Base-by-base conservation (phyloP, 768 basidiomycete species). In the Kwoniella botswanensis region DNA sequence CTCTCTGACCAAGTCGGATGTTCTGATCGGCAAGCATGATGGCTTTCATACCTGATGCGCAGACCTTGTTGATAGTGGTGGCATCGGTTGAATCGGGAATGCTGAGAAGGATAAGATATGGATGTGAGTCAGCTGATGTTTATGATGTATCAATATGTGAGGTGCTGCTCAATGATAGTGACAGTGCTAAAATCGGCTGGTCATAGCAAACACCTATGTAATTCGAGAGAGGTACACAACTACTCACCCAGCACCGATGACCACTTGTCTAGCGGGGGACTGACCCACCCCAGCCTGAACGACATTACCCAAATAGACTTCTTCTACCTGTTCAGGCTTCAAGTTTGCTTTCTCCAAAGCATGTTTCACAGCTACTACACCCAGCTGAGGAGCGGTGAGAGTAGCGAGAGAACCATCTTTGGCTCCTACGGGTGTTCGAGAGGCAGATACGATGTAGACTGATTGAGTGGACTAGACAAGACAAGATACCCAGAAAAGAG, bases 1-100 rank as follows among this genome's bases (percentile, higher is more conserved):
- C 89, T 70, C 91, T 90, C 82, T 96, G 90, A 62, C 97, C 97
- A 24, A 90, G 87, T 83, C 90, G 88, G 79, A 99, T 93, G 78
- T 88, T 89, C 86, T 98, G 97, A 29, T 93, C 88, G 67, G 93
- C 97, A 72, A 98, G 87, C 84, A 94, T 97, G 85, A 98, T 89
- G 35, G 95, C 88, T 85, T 98, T 98, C 88, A 99, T 86, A 71
- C 97, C 97, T 65, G 93, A 94, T 5, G 97, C 97, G 84, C 97
- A 99, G 84, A 99, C 97, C 86, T 99, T 99, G 89, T 99, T 99
- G 86, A 99, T 90, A 60, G 97, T 99, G 46, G 97, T 98, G 22
- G 96, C 95, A 85, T 99, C 97, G 29, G 96, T 95, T 67, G 87
- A 87, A 11, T 90, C 83, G 73, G 88, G 89, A 81, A 97, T 81